These are phyloP conservation scores for Plasmodium gaboni DNA, from an alignment of 169 alveolate species.

Conservation along the genomic window DNA sequence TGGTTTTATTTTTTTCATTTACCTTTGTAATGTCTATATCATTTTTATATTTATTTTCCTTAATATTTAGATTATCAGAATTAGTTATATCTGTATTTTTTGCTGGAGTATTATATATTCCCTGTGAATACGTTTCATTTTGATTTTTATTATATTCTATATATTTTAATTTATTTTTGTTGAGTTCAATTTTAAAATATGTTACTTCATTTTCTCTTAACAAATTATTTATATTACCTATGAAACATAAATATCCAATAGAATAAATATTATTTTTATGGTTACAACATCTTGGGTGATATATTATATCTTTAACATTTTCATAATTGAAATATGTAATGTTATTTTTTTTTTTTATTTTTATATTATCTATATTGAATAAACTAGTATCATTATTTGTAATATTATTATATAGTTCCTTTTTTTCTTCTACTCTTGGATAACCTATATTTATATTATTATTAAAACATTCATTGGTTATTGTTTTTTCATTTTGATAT, in stretches of 20 bases:
- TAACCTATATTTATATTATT: not conserved
- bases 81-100: not conserved
- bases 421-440: conserved; percentile 11
- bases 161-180: conserved; percentile 31
- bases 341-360: conserved; percentile 11
- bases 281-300: not conserved
- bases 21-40: not conserved
- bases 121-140: conserved; percentile 13
- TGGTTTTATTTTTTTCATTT: not conserved
- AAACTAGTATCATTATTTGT: conserved; percentile 16
- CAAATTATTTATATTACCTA: conserved; percentile 46
- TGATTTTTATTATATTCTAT: not conserved
- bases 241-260: conserved; percentile 31
- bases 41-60: not conserved
- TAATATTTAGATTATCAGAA: not conserved
- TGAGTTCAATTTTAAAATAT: conserved; percentile 37
- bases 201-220: conserved; percentile 56
- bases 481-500: not conserved
- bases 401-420: conserved; percentile 16
- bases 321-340: conserved; percentile 47
- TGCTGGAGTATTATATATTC: not conserved
- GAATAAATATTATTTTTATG: conserved; percentile 13
- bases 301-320: conserved; percentile 37
- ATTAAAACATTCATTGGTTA: not conserved
- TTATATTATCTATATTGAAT: conserved; percentile 6